Evolutionary conservation across 2,329 filamentous ascomycete species (phyloP), one percentile per base, ranked within the genome.

Genomic region (Akanthomyces lecanii): DNA sequence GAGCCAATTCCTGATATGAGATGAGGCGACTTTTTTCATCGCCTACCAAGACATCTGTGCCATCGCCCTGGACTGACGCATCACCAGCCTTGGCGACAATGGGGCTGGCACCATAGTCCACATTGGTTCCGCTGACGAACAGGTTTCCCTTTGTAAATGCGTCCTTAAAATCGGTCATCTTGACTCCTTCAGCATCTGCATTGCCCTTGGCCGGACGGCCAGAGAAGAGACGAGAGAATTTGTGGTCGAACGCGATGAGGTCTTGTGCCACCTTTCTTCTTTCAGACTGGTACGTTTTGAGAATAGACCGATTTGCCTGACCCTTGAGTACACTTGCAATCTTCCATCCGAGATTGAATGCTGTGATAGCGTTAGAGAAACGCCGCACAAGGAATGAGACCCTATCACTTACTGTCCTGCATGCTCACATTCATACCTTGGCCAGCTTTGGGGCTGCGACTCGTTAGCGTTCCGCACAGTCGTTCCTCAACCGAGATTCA

Each of bases 341-440:
- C 70, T 86, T 85, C 83, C 83, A 86, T 0, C 81, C 82, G 0
- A 85, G 78, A 60, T 85, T 85, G 70, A 78, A 82, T 0, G 62
- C 62, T 77, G 45, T 21, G 21, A 21, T 21, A 21, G 21, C 21
- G 21, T 21, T 21, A 21, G 21, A 30, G 6, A 30, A 30, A 30
- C 28, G 28, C 28, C 28, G 28, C 28, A 30, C 28, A 30, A 21
- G 21, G 21, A 21, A 21, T 1, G 21, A 21, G 21, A 21, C 21
- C 21, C 21, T 30, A 30, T 30, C 30, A 40, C 63, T 63, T 55
- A 65, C 58, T 73, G 70, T 91, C 88, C 67, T 89, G 87, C 84
- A 91, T 88, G 36, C 80, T 84, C 2, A 89, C 83, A 67, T 91
- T 91, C 87, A 90, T 90, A 14, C 88, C 88, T 69, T 89, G 87